A percentile compares a stretch with the other conserved stretches of the same genome.
These are phyloP conservation scores for Geotrichum carabidarum DNA, from an alignment of 1,139 yeast species.

Conservation along the genomic window DNA sequence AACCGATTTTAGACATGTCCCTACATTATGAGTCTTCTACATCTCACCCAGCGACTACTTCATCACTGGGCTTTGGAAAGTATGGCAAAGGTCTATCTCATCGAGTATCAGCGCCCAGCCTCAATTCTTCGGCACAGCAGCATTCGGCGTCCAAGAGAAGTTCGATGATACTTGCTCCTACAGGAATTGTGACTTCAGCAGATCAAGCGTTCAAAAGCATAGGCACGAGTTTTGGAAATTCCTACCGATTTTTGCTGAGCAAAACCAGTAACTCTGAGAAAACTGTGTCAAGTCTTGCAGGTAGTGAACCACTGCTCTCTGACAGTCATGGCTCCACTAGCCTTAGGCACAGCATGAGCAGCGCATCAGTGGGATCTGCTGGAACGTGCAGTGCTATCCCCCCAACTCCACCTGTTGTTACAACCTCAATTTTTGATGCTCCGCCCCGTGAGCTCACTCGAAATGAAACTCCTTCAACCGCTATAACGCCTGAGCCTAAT, in stretches of 20 bases:
- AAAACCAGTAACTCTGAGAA: slow-evolving; percentile 23
- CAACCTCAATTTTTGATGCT: neutral
- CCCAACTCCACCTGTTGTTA: slow-evolving; percentile 5
- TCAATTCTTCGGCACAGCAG: slow-evolving; percentile 8
- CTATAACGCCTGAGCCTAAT: neutral
- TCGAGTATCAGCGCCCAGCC: slow-evolving; percentile 2
- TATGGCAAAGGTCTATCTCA: neutral
- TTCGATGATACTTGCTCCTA: slow-evolving; percentile 24
- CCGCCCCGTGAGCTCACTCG: neutral
- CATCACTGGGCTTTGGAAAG: neutral
- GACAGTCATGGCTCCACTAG: slow-evolving; percentile 2
- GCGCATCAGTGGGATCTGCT: neutral
- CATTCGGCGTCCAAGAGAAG: slow-evolving; percentile 10
- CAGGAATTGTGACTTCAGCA: slow-evolving; percentile 31
- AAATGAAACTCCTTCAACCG: neutral
- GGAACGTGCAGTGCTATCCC: slow-evolving; percentile 17
- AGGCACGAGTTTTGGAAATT: slow-evolving; percentile 34
- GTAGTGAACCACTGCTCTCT: slow-evolving; percentile 4
- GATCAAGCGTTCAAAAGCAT: slow-evolving; percentile 34
- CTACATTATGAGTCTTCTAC: slow-evolving; percentile 2
- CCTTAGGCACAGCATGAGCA: neutral
- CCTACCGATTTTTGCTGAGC: slow-evolving; percentile 35
- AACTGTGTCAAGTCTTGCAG: neutral
- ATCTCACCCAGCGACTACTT: neutral
- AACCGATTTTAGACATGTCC: slow-evolving; percentile 7